These are phyloP conservation scores for Fusarium kyushuense DNA, from an alignment of 2,329 filamentous ascomycete species.

Conservation along the genomic window DNA sequence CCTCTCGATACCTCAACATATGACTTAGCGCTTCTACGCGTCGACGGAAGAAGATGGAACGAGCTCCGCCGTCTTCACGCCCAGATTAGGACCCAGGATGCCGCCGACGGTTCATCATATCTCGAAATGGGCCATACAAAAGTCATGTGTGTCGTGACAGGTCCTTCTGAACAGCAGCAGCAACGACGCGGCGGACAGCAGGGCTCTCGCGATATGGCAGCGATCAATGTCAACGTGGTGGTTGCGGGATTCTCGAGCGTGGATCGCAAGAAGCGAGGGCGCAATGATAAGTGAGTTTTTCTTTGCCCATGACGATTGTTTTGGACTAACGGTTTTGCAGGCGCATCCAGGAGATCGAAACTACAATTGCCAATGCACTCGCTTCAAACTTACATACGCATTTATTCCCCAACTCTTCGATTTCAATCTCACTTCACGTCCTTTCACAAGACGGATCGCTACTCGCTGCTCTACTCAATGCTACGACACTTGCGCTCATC, in stretches of 20 bases:
- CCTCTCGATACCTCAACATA: slow-evolving; percentile 96
- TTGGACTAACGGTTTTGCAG: slow-evolving; percentile 58
- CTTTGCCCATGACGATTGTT: not conserved
- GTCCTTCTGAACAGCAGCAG: slow-evolving; percentile 76
- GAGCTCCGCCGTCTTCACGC: slow-evolving; percentile 90
- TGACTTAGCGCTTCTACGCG: slow-evolving; percentile 83
- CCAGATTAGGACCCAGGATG: slow-evolving; percentile 91
- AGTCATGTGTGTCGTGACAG: slow-evolving; percentile 91
- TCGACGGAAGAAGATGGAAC: slow-evolving; percentile 94
- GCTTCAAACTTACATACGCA: slow-evolving; percentile 83
- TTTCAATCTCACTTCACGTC: slow-evolving; percentile 85
- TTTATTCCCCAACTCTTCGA: slow-evolving; percentile 88
- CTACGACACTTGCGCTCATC: slow-evolving; percentile 88
- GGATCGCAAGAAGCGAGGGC: slow-evolving; percentile 81
- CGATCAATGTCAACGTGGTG: slow-evolving; percentile 83
- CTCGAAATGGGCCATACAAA: slow-evolving; percentile 98
- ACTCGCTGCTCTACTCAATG: slow-evolving; percentile 90
- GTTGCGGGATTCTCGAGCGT: slow-evolving; percentile 90
- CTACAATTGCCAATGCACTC: slow-evolving; percentile 82
- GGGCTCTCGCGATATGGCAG: slow-evolving; percentile 60
- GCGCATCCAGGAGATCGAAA: slow-evolving; percentile 82
- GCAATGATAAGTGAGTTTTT: slow-evolving; percentile 78
- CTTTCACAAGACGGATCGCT: slow-evolving; percentile 91
- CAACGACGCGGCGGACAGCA: slow-evolving; percentile 56
- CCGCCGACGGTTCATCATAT: slow-evolving; percentile 92